Evolutionary conservation across 495 filamentous ascomycete genomes (phyloP), one percentile per base, ranked within the genome.

Genomic region (Xylaria acuta): DNA sequence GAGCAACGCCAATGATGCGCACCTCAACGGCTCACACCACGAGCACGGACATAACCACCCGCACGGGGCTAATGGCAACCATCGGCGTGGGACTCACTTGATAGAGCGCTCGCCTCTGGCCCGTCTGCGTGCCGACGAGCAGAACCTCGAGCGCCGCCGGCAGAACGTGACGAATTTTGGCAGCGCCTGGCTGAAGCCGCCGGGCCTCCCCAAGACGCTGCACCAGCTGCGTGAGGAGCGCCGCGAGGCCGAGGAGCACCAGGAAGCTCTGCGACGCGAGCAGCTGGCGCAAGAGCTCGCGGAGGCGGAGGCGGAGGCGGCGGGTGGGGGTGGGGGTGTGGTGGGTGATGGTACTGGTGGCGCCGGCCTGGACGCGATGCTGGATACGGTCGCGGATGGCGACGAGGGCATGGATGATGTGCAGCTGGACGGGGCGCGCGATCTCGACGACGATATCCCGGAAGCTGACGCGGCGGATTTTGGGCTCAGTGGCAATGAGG

Each of bases 171-270:
- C 89, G 25, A 90, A 89, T 70, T 93, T 93, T 75, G 93, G 93
- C 64, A 88, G 84, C 74, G 88, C 87, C 36, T 97, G 93, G 93
- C 90, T 97, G 73, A 89, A 88, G 64, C 93, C 93, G 12, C 91
- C 91, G 0, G 93, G 93, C 11, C 86, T 94, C 49, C 71, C 85
- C 27, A 95, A 94, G 83, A 94, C 93, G 12, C 86, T 94, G 74
- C 88, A 92, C 72, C 91, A 92, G 67, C 84, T 93, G 79, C 89
- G 88, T 69, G 93, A 94, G 76, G 93, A 95, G 84, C 86, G 90
- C 34, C 88, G 91, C 25, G 93, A 97, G 83, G 86, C 90, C 49
- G 91, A 92, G 75, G 93, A 97, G 79, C 90, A 92, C n/a, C 86
- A 91, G 60, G 90, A 91, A 65, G 91, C 89, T 0, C 78, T 92